Base-by-base conservation (phyloP, 2,329 filamentous ascomycete genomes). In the Trichoderma cornu-damae region DNA sequence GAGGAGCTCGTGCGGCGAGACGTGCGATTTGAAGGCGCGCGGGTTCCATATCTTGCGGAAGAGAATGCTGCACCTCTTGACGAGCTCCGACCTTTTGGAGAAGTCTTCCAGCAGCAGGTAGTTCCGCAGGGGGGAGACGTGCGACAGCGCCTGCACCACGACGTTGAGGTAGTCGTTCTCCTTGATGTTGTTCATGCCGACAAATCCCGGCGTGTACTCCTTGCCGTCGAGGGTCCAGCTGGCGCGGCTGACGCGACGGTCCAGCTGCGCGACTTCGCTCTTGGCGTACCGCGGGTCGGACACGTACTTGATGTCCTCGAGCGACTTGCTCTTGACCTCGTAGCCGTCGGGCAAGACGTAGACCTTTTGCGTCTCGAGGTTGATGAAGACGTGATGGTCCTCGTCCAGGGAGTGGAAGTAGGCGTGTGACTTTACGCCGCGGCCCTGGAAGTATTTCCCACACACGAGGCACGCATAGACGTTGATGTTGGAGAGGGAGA, bases 171-270 rank as follows among this genome's bases (percentile, higher is more conserved):
- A 99, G 77, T 99, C 94, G 75, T 99, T 99, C 59, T 94, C 90
- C 73, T 99, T 99, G 79, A 99, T 96, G 75, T 99, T 99, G 80
- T 99, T 99, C 89, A 99, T 95, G 63, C 94, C 94, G 60, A 99
- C 90, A 70, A 92, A 99, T 5, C 94, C 93, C 18, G 94, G 94
- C 63, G 87, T 87, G 74, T 99, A 99, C 69, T 88, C 85, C 72
- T 88, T 89, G 61, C 90, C 90, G 49, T 80, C 79, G 40, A 97
- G 79, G 66, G 96, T 93, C 81, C 87, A 91, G 43, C 84, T 83
- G 16, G 77, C 65, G 32, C 64, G 79, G 32, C 65, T 79, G 67
- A 79, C 79, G 53, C 77, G 76, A 53, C 85, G 82, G 74, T 97
- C 94, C 63, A 97, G 76, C 66, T 84, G 84, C 66, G 84, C 79